Evolutionary conservation across 1,139 yeast species (phyloP), one percentile per base, ranked within the genome.

Genomic region (Pichia sp.): DNA sequence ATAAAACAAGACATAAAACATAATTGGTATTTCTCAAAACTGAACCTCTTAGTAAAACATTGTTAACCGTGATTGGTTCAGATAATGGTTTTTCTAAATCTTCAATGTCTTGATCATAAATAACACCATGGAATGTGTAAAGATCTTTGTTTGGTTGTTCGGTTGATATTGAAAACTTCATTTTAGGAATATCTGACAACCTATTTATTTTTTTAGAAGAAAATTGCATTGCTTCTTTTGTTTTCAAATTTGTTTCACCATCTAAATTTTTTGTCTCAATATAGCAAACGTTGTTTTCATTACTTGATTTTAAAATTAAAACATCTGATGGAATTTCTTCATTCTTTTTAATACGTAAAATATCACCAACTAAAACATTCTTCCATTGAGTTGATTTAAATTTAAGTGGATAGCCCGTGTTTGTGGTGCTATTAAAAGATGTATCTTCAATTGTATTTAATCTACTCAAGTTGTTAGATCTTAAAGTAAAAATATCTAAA

Each of bases 261-360:
- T 80, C 84, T 51, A 80, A 68, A 60, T 80, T 80, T 60, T 79
- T 80, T 1, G 84, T 80, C 62, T 80, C 84, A 19, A 79, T 78
- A 58, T 73, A 78, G 66, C 83, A 79, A 48, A 76, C 71, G 58
- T 75, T 76, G 29, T 79, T 81, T 22, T 72, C 76, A 58, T 77
- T 82, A 59, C 80, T 74, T 1, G 84, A 74, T 18, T 81, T 68
- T 18, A 80, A 67, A 28, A 80, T 72, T 42, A 77, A 64, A 27
- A 76, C 67, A 64, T 80, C 84, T 5, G 83, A 83, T 1, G 84
- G 84, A 31, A 80, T 70, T 64, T 79, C 83, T 54, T 80, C 84
- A 57, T 79, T 78, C 60, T 76, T 77, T 54, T 75, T 73, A 30
- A 80, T 70, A 48, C 83, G 65, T 18, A 80, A 62, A 45, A 79